These are phyloP conservation scores for Heterobasidion parviporum DNA, from an alignment of 1,284 basidiomycete genomes.

Conservation along the genomic window DNA sequence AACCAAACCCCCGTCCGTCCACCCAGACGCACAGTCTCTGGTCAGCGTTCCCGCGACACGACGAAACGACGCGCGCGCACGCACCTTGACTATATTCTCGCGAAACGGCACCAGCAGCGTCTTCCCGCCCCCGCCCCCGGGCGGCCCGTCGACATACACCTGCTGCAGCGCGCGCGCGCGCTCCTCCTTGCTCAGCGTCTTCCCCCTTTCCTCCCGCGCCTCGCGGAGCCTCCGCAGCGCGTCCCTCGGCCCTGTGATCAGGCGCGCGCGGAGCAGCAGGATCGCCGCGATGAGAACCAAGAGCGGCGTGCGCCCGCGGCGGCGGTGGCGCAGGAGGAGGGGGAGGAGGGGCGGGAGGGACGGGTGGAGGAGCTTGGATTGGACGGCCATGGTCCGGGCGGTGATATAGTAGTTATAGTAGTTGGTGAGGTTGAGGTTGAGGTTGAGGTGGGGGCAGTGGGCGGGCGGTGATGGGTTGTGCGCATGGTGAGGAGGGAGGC, in stretches of 20 bases:
- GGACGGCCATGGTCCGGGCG: background rate
- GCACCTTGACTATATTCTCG: constrained; percentile 52
- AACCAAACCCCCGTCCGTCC: background rate
- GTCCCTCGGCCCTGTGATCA: constrained; percentile 26
- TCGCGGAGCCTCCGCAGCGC: constrained; percentile 16
- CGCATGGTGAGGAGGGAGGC: background rate
- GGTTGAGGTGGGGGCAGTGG: background rate
- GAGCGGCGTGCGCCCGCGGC: background rate
- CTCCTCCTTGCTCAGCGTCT: constrained; percentile 32
- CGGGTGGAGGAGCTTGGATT: constrained; percentile 2
- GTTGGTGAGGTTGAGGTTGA: background rate
- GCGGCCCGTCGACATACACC: constrained; percentile 39
- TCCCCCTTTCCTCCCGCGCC: constrained; percentile 13
- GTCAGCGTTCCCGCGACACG: constrained; percentile 5
- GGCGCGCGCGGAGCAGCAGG: constrained; percentile 38
- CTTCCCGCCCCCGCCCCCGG: constrained; percentile 47
- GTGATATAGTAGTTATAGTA: too few species aligned
- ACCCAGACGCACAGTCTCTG: constrained; percentile 1
- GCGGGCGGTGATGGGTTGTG: background rate
- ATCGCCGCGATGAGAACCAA: constrained; percentile 16
- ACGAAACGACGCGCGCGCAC: background rate
- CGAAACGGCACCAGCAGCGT: constrained; percentile 62
- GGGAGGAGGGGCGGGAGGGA: background rate
- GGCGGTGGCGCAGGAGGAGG: too few species aligned
- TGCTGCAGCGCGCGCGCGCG: constrained; percentile 43